A percentile compares a stretch with the other conserved stretches of the same genome.
Conservation (phyloP, 352 stramenopile species). For the Phytophthora pinifolia region DNA sequence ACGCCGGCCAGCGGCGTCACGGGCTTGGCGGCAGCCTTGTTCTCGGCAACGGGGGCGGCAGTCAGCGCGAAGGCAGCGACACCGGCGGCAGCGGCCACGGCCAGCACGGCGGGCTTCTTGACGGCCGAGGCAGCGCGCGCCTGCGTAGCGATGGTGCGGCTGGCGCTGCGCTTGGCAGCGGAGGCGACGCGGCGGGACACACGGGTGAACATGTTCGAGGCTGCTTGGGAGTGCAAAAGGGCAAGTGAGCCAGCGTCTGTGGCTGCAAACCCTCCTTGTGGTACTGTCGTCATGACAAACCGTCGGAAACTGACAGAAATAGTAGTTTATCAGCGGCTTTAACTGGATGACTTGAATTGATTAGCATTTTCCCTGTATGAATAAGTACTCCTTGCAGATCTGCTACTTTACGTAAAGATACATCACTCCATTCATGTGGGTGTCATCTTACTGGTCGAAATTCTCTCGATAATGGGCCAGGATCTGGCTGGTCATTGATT, state of each 20-base stretch:
- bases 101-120: slow-evolving; percentile 33
- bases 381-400: slow-evolving; percentile 1
- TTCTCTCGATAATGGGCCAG: neutral
- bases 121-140: slow-evolving; percentile 38
- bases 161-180: slow-evolving; percentile 58
- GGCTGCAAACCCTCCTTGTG: slow-evolving; percentile 19
- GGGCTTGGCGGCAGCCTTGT: slow-evolving; percentile 39
- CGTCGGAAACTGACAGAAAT: slow-evolving; percentile 3
- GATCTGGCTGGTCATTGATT: slow-evolving; percentile 19
- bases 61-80: slow-evolving; percentile 54
- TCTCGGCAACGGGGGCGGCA: slow-evolving; percentile 41
- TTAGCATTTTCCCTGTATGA: neutral
- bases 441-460: slow-evolving; percentile 16
- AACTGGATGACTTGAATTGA: neutral
- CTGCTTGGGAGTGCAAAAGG: slow-evolving; percentile 27
- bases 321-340: neutral
- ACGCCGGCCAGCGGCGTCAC: slow-evolving; percentile 72
- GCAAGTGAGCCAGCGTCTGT: slow-evolving; percentile 33
- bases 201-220: slow-evolving; percentile 63
- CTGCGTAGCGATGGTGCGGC: slow-evolving; percentile 56
- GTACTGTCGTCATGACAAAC: slow-evolving; percentile 10
- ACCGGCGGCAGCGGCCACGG: slow-evolving; percentile 40
- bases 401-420: too few relatives aligned
- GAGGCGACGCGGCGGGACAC: slow-evolving; percentile 64
- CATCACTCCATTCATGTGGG: too few relatives aligned